A percentile compares a stretch with the other conserved stretches of the same genome.
Conservation (phyloP, 1,284 basidiomycete species). For the Moesziomyces parantarcticus region DNA sequence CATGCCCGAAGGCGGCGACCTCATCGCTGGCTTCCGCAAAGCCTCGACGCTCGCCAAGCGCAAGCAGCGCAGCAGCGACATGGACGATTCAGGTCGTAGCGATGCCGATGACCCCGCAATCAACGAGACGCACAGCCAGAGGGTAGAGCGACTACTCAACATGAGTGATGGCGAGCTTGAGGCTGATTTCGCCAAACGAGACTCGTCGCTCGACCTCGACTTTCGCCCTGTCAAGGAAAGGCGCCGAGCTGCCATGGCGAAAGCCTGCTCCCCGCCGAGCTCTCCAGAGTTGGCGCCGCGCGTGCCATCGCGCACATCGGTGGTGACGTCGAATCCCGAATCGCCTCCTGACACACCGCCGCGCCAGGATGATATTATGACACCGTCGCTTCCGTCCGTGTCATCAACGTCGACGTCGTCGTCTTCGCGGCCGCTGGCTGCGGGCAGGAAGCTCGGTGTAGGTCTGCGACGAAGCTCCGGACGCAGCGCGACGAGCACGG, state of each 20-base stretch:
- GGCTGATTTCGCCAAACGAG: conserved; percentile 10
- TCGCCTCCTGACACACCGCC: neutral
- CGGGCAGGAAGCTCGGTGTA: conserved; percentile 24
- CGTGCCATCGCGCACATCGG: neutral
- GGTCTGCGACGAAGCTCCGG: conserved; percentile 17
- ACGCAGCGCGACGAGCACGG: conserved; percentile 15
- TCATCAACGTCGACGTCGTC: conserved; percentile 19
- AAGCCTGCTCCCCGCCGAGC: conserved; percentile 11
- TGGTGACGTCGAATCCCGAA: conserved; percentile 4
- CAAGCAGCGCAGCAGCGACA: conserved; percentile 11
- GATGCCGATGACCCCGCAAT: neutral
- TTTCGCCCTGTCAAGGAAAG: conserved; percentile 8
- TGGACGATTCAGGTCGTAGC: conserved; percentile 14
- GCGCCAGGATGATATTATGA: conserved; percentile 11
- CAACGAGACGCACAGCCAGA: conserved; percentile 38
- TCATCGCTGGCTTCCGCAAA: conserved; percentile 52
- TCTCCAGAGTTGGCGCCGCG: conserved; percentile 17
- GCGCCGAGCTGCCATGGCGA: neutral
- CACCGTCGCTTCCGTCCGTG: conserved; percentile 4
- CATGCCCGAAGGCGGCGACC: conserved; percentile 49
- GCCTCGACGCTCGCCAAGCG: conserved; percentile 53
- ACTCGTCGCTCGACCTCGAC: conserved; percentile 29
- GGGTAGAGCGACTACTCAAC: conserved; percentile 15
- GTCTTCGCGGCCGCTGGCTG: conserved; percentile 20
- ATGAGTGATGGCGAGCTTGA: conserved; percentile 9